Base-by-base conservation (phyloP, 2,329 filamentous ascomycete species). In the Nigrospora sphaerica region DNA sequence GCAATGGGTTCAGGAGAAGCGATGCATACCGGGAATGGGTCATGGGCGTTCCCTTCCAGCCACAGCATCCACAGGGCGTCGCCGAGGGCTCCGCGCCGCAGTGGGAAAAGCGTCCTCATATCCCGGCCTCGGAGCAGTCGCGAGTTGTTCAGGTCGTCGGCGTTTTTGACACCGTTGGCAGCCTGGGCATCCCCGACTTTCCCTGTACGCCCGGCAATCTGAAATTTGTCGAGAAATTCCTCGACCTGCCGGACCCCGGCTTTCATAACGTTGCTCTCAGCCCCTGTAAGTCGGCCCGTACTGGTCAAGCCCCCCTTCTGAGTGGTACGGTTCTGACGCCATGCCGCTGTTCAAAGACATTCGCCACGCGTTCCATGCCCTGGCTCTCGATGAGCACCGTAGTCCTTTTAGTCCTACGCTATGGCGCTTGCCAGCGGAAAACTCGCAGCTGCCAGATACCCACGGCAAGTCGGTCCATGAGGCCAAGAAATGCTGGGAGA, bases 361-460 rank as follows among this genome's bases (percentile, higher is more conserved):
- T 19, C 54, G 59, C 42, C 56, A 66, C 46, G 66, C 65, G 11
- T 69, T 66, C 50, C 65, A 69, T 32, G 65, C 65, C 12, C 48
- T 69, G 12, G 61, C 63, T 1, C 52, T 69, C 4, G 66, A 69
- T 44, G 66, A 68, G 47, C 58, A 62, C 34, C 57, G 65, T 16
- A 54, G 54, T 11, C 70, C 75, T 0, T 80, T 77, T 51, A 63
- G 65, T 0, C 75, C 76, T 0, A 74, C 75, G 0, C 57, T 79
- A 1, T 80, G 75, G 75, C 69, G 73, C 44, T 68, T 73, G 32
- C 66, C 69, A 7, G 46, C 51, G 10, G 49, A 52, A 11, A 51
- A 51, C 6, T 32, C 42, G 6, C 43, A 28, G 7, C 23, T 5
- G 23, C 23, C 5, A 10, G 6, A 28, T 28, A 9, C 5, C 7